These are phyloP conservation scores for Boletus subluridellus DNA, from an alignment of 1,284 basidiomycete species.

Conservation along the genomic window DNA sequence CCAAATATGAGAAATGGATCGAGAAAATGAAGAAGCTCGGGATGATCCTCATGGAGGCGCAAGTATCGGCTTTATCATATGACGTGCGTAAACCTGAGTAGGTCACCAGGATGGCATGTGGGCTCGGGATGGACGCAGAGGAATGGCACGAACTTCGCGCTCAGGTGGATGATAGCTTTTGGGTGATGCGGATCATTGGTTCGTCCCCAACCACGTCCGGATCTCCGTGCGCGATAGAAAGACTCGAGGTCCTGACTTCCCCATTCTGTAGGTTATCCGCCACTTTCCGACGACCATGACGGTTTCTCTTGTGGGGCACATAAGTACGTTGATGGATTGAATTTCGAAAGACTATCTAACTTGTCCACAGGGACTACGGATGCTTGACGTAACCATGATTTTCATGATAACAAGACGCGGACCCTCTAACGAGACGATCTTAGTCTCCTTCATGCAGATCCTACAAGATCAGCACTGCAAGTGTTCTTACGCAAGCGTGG, in stretches of 20 bases:
- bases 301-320: conserved; percentile 85
- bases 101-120: conserved; percentile 65
- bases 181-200: conserved; percentile 84
- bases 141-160: conserved; percentile 67
- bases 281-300: conserved; percentile 69
- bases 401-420: not conserved
- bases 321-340: conserved; percentile 45
- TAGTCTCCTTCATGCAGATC: conserved; percentile 78
- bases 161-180: conserved; percentile 78
- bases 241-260: not conserved
- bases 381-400: conserved; percentile 65
- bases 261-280: conserved; percentile 65
- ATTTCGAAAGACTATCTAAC: conserved; percentile 8
- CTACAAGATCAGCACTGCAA: conserved; percentile 73
- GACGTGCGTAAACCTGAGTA: not conserved
- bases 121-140: conserved; percentile 64
- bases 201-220: conserved; percentile 9
- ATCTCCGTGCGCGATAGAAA: not conserved
- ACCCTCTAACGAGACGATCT: conserved; percentile 7
- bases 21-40: conserved; percentile 81
- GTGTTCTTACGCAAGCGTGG: conserved; percentile 62
- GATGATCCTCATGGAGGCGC: conserved; percentile 78
- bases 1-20: conserved; percentile 67
- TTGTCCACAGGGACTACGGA: conserved; percentile 67
- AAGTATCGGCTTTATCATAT: conserved; percentile 30